Conservation (phyloP, 2,329 filamentous ascomycete species). For the Pseudopyricularia cyperi region DNA sequence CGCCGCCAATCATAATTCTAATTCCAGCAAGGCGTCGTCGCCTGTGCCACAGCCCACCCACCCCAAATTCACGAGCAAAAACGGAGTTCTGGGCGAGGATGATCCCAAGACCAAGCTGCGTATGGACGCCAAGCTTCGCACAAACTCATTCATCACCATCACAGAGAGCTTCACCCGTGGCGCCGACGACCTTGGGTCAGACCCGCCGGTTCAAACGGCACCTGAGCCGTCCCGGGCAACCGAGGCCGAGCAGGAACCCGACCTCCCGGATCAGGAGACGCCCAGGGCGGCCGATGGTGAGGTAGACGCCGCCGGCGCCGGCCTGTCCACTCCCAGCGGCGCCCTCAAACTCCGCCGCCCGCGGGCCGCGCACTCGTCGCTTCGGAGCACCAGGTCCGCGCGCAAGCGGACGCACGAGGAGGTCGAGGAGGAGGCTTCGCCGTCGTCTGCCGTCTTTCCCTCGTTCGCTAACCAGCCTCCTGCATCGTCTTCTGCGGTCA, state of each 20-base stretch:
- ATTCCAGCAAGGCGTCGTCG: background rate
- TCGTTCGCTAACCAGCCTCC: slow-evolving; percentile 14
- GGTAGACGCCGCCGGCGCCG: background rate
- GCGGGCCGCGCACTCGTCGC: slow-evolving; percentile 5
- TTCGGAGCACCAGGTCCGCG: slow-evolving; percentile 29
- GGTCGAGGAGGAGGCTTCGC: slow-evolving; percentile 38
- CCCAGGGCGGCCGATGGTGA: background rate
- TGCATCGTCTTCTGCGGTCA: slow-evolving; percentile 28
- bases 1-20: background rate
- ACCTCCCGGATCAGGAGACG: slow-evolving; percentile 1
- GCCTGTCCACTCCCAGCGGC: background rate
- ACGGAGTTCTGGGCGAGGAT: slow-evolving; percentile 12
- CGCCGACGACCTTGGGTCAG: background rate
- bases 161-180: slow-evolving; percentile 23
- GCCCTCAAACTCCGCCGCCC: slow-evolving; percentile 1
- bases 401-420: slow-evolving; percentile 43
- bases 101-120: slow-evolving; percentile 13
- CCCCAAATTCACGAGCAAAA: slow-evolving; percentile 11
- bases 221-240: background rate
- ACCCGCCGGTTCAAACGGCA: background rate
- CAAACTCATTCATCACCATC: slow-evolving; percentile 18
- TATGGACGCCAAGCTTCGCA: slow-evolving; percentile 15
- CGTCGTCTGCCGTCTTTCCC: slow-evolving; percentile 34
- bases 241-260: background rate
- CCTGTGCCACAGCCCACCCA: background rate